A percentile compares a stretch with the other conserved stretches of the same genome.
Conservation (phyloP, 208 protist genomes). For the Leishmania braziliensis region DNA sequence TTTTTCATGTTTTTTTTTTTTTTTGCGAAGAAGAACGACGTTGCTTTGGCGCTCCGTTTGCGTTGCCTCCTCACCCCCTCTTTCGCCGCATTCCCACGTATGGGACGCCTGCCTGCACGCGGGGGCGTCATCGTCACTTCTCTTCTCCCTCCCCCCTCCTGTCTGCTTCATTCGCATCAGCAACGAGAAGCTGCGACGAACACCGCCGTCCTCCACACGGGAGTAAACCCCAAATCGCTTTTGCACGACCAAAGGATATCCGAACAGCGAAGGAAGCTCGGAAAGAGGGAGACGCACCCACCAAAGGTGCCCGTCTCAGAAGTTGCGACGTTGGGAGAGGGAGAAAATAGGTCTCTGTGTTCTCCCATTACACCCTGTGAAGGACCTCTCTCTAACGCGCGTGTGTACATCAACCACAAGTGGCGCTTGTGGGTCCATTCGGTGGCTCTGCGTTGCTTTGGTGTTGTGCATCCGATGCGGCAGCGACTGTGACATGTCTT, state of each 20-base stretch:
- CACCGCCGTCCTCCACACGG: too few species aligned
- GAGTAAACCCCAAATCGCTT: background rate
- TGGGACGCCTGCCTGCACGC: too few species aligned
- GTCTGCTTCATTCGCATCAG: background rate
- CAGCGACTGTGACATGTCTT: background rate
- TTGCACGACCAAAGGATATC: background rate
- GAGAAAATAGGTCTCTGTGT: background rate
- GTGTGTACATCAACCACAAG: background rate
- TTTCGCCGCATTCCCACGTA: too few species aligned
- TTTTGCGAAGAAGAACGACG: background rate
- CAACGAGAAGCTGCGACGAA: background rate
- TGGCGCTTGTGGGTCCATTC: background rate
- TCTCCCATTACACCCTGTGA: background rate
- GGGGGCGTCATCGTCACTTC: background rate
- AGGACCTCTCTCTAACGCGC: background rate
- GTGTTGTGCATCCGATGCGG: background rate
- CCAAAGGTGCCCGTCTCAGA: background rate
- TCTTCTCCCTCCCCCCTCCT: too few species aligned
- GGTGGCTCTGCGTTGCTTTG: background rate
- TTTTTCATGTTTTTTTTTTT: background rate
- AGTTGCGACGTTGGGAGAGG: background rate
- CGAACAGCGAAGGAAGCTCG: background rate
- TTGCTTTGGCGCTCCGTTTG: background rate
- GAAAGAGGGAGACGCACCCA: background rate
- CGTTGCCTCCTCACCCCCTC: background rate